Conservation (phyloP, 129 eudicot species). For the Artemisia tridentata region DNA sequence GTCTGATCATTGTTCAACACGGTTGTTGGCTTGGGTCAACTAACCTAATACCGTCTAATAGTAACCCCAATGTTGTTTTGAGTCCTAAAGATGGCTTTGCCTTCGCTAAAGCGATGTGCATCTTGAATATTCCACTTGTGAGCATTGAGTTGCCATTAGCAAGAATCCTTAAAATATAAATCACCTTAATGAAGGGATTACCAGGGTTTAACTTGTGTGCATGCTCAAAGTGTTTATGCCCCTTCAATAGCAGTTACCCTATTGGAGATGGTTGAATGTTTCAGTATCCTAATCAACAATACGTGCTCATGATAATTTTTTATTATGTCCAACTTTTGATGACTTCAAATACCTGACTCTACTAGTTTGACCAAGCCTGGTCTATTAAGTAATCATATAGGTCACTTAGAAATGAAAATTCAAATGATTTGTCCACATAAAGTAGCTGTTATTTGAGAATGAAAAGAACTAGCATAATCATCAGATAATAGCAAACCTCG, state of each 20-base stretch:
- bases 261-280: too few relatives aligned
- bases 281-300: constrained; percentile 6
- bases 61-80: too few relatives aligned
- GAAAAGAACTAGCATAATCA: background rate
- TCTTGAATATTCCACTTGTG: background rate
- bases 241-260: background rate
- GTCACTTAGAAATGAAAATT: background rate
- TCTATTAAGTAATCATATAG: background rate
- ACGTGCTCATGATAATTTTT: background rate
- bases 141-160: background rate
- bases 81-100: too few relatives aligned
- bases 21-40: too few relatives aligned
- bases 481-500: constrained; percentile 51
- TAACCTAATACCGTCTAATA: too few relatives aligned
- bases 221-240: background rate
- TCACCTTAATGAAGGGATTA: background rate
- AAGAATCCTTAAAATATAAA: background rate
- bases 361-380: background rate
- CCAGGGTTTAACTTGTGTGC: background rate
- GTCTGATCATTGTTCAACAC: too few relatives aligned
- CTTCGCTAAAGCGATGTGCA: too few relatives aligned
- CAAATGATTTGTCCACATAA: background rate
- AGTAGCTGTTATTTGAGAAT: background rate
- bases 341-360: background rate
- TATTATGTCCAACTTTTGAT: background rate